Percentiles rank a stretch among this genome's conserved stretches.
phyloP scores from a whole-genome alignment of 768 basidiomycete species.

The Lactifluus echinatus region DNA sequence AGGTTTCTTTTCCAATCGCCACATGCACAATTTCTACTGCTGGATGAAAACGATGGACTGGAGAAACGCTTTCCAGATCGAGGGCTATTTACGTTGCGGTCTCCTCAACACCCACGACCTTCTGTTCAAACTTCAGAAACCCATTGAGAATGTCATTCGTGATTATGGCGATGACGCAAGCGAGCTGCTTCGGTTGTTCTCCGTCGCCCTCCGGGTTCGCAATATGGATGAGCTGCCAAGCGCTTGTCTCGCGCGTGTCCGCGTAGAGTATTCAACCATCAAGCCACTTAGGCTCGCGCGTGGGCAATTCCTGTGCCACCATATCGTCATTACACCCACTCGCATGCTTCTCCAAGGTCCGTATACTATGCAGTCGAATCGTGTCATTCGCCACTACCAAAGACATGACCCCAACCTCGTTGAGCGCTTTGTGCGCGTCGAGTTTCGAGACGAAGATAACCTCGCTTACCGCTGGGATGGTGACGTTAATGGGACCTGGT shows the following conservation, averaged over 20 bases:
- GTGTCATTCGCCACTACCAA: slow-evolving; percentile 59
- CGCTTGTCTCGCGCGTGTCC: slow-evolving; percentile 38
- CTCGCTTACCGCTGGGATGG: slow-evolving; percentile 61
- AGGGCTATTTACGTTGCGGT: slow-evolving; percentile 55
- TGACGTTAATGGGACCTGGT: slow-evolving; percentile 46
- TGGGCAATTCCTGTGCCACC: slow-evolving; percentile 55
- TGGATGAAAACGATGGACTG: slow-evolving; percentile 45
- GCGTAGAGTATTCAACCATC: slow-evolving; percentile 20
- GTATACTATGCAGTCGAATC: slow-evolving; percentile 64
- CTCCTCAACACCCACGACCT: slow-evolving; percentile 54
- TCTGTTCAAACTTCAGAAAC: background rate
- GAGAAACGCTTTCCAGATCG: slow-evolving; percentile 69
- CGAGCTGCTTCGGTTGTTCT: slow-evolving; percentile 48
- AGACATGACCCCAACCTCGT: slow-evolving; percentile 33
- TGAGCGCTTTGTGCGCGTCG: slow-evolving; percentile 68
- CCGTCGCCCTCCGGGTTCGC: slow-evolving; percentile 38
- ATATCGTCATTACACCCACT: slow-evolving; percentile 70
- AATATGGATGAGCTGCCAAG: slow-evolving; percentile 33
- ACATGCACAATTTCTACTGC: slow-evolving; percentile 37
- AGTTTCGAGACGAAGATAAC: slow-evolving; percentile 76
- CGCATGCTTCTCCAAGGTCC: slow-evolving; percentile 71
- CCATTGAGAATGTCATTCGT: background rate
- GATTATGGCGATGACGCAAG: slow-evolving; percentile 27
- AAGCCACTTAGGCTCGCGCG: slow-evolving; percentile 23
- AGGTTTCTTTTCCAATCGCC: slow-evolving; percentile 42